Evolutionary conservation across 495 filamentous ascomycete genomes (phyloP).

Genomic region (Penicillium daleae): DNA sequence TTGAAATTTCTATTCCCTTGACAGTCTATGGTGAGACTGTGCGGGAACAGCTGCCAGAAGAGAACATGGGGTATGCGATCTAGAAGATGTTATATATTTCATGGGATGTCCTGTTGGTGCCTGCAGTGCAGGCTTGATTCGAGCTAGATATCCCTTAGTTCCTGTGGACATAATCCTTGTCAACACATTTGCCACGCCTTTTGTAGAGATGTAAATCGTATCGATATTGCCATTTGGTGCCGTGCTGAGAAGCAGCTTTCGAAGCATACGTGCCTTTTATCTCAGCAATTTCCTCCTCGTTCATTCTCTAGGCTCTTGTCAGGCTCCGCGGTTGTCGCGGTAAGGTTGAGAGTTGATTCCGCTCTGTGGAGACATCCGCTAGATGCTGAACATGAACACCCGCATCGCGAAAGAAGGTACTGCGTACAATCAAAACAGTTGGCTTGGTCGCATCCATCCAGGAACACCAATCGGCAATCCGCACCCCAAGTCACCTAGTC

Average conservation of each 20-base stretch:
- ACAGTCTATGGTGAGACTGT: constrained; percentile 77
- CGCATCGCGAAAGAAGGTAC: no score
- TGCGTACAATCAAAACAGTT: no score
- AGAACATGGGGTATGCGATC: constrained; percentile 52
- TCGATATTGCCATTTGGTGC: no score
- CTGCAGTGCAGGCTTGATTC: constrained; percentile 16
- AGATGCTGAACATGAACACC: no score
- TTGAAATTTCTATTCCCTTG: constrained; percentile 84
- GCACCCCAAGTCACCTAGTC: not conserved
- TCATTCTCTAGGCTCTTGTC: no score
- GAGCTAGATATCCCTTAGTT: constrained; percentile 26
- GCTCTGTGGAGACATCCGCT: no score
- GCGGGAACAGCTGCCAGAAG: constrained; percentile 45
- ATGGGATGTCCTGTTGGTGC: constrained; percentile 5
- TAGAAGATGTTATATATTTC: constrained; percentile 21
- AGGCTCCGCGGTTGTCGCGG: no score
- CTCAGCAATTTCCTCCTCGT: no score
- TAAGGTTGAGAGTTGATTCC: no score
- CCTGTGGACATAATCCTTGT: constrained; percentile 3
- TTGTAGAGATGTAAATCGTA: not conserved
- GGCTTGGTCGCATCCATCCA: not conserved
- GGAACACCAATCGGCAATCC: constrained; percentile 3
- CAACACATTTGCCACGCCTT: not conserved
- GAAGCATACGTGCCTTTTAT: no score
- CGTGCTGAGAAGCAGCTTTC: no score